phyloP scores from a whole-genome alignment of 2,329 filamentous ascomycete genomes.

The Achaetomium macrosporum region DNA sequence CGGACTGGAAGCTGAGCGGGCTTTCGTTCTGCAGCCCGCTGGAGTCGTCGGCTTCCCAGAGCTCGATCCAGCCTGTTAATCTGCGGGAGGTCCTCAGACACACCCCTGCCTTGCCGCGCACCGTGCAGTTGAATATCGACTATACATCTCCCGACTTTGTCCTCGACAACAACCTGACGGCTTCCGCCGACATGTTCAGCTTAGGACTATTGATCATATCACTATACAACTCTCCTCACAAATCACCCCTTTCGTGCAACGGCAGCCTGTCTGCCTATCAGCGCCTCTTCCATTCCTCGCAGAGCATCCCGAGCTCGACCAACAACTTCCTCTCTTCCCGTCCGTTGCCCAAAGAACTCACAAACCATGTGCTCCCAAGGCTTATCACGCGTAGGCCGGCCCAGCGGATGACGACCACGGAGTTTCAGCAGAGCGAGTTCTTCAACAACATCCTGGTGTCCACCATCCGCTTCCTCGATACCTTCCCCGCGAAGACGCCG shows the following conservation, averaged over 20 bases:
- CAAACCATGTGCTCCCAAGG: slow-evolving; percentile 68
- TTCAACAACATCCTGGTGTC: slow-evolving; percentile 97
- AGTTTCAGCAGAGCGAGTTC: slow-evolving; percentile 92
- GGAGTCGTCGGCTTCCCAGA: slow-evolving; percentile 66
- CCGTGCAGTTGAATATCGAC: slow-evolving; percentile 85
- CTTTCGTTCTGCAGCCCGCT: slow-evolving; percentile 81
- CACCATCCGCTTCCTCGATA: slow-evolving; percentile 90
- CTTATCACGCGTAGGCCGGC: slow-evolving; percentile 84
- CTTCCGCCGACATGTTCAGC: slow-evolving; percentile 87
- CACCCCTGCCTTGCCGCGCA: slow-evolving; percentile 73
- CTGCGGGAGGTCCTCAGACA: slow-evolving; percentile 79
- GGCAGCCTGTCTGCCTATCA: slow-evolving; percentile 81
- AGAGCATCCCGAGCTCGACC: slow-evolving; percentile 66
- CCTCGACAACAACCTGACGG: slow-evolving; percentile 79
- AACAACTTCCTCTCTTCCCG: slow-evolving; percentile 84
- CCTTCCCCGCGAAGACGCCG: slow-evolving; percentile 83
- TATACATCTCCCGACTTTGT: slow-evolving; percentile 94
- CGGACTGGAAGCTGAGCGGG: slow-evolving; percentile 98
- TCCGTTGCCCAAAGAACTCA: slow-evolving; percentile 72
- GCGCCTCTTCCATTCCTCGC: slow-evolving; percentile 70
- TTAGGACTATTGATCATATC: slow-evolving; percentile 82
- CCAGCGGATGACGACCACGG: slow-evolving; percentile 77
- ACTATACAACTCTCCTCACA: slow-evolving; percentile 90
- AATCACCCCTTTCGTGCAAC: slow-evolving; percentile 76
- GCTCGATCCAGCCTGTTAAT: slow-evolving; percentile 72